Base-by-base conservation (phyloP, 73 alveolate species). In the Paramecium bursaria region DNA sequence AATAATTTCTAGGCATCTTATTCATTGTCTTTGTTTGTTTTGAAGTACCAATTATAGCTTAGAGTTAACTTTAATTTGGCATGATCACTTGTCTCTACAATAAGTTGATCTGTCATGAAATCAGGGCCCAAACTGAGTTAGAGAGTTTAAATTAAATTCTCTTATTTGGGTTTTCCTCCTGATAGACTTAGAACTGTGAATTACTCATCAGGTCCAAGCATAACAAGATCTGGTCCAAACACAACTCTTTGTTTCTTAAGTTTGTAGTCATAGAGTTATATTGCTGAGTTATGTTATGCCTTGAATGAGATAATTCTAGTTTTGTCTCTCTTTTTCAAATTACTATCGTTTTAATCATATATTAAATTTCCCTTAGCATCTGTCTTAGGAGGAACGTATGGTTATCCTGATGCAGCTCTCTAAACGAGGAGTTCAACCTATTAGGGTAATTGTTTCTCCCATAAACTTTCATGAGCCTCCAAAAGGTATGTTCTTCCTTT, bases 1-100 rank as follows among this genome's bases (percentile, higher is more conserved):
- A 92, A 92, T 48, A 92, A 26, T 23, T 90, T 91, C 21, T 49
- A 75, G 30, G 85, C 50, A 1, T 90, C 95, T n/a, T 86, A 76
- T 14, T 46, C 74, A 14, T 86, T 60, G 1, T 27, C 75, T 30
- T 74, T 90, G 80, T 90, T 86, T 1, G 88, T 87, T 57, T 85
- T 67, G 73, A 90, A 92, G 48, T 74, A 48, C 97, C 97, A 92
- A 60, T 86, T 90, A 51, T 92, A 92, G 33, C 92, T 46, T 15
- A 92, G 86, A 25, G 92, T 87, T 46, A 92, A 31, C 46, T 26
- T 57, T 23, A 92, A 73, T 74, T 90, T 92, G 1, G 97, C 97
- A 91, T 92, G 97, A 49, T 92, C 97, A 39, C 90, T 53, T 6
- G 97, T 92, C 75, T 92, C 97, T n/a, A 92, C 93, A 53, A 53